Evolutionary conservation across 768 basidiomycete genomes (phyloP), one percentile per base, ranked within the genome.

Genomic region (Hygrocybe coccinea): DNA sequence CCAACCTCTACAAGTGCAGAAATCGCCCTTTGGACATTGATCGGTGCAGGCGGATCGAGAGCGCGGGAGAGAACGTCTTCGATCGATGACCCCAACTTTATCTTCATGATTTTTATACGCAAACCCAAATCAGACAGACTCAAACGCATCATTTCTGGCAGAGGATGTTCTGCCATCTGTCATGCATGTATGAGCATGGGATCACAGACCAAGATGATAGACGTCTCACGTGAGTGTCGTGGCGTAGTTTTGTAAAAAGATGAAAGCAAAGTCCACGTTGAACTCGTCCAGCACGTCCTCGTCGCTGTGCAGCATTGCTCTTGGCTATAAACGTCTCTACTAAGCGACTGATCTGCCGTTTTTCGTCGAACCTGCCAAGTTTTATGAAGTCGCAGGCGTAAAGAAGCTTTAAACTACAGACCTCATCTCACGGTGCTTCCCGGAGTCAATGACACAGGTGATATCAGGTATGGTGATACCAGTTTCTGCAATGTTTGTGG

Each of bases 401-500:
- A 15, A 48, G 29, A 43, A 29, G 0, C 29, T 5, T 52, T 24
- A 14, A 33, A 36, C 12, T 22, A 63, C 63, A 49, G 56, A 87
- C 86, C 87, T 83, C 87, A 97, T 97, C 74, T 97, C 94, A 60
- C 91, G 80, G 67, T 97, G 93, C 64, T 90, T 93, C 47, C 95
- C 94, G 0, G 86, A 83, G 65, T 99, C 95, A 57, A 98, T 92
- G 21, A 97, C 95, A 61, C 92, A 94, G 8, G 94, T 95, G 56
- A 97, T 90, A 63, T 99, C 97, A 5, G 95, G 95, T 54, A 99
- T 99, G 1, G 97, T 99, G 53, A 99, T 91, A 62, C 95, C 95
- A 12, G 95, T 99, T 71, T 99, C 95, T 14, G 92, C 89, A 62
- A 95, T 92, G 65, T 95, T 92, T 34, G 91, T 92, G 2, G 90